Evolutionary conservation across 2,329 filamentous ascomycete species (phyloP).

Genomic region (Calycina herbarum): DNA sequence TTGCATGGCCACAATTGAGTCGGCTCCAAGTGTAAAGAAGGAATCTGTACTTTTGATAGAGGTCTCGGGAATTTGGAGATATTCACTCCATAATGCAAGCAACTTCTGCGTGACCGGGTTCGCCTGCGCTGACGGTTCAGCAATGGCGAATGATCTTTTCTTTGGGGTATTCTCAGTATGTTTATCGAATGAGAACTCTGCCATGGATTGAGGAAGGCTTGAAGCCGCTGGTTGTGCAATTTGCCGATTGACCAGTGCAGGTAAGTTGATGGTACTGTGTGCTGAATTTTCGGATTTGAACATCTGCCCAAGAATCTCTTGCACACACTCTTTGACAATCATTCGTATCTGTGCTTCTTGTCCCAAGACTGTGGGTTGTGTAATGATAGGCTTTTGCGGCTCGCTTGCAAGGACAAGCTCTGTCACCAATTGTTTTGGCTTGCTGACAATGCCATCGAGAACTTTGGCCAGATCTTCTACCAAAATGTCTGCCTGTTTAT

Average conservation of each 20-base stretch:
- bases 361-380: background rate
- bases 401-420: background rate
- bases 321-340: slow-evolving; percentile 15
- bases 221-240: background rate
- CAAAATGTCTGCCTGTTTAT: slow-evolving; percentile 42
- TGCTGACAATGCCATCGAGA: slow-evolving; percentile 36
- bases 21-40: slow-evolving; percentile 41
- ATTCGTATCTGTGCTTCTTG: slow-evolving; percentile 8
- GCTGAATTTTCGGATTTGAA: slow-evolving; percentile 14
- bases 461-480: slow-evolving; percentile 40
- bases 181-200: slow-evolving; percentile 12
- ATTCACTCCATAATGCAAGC: slow-evolving; percentile 21
- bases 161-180: background rate
- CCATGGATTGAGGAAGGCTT: slow-evolving; percentile 8
- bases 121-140: background rate
- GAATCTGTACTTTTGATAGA: slow-evolving; percentile 40
- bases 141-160: background rate
- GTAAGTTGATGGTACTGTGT: background rate
- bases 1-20: slow-evolving; percentile 41
- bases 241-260: background rate
- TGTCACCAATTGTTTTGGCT: slow-evolving; percentile 16
- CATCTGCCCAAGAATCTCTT: slow-evolving; percentile 16
- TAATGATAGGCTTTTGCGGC: background rate
- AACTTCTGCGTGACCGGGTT: slow-evolving; percentile 18
- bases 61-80: slow-evolving; percentile 22